Percentiles rank a stretch among this genome's conserved stretches.
Conservation (phyloP, 164 flowering plant species). For the Stephania cephalantha region DNA sequence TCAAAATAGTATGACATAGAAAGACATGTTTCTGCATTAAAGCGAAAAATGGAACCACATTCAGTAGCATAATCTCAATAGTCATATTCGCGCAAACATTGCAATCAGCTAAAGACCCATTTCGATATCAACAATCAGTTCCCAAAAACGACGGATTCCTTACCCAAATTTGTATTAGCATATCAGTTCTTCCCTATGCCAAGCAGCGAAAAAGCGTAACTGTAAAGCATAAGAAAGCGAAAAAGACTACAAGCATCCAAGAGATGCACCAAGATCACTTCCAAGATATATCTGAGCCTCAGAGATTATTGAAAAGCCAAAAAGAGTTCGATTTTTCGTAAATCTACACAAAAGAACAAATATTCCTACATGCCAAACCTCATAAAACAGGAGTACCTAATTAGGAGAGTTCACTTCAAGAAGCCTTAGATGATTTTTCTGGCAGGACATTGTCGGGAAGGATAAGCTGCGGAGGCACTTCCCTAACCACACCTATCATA, state of each 20-base stretch:
- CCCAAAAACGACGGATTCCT: background rate
- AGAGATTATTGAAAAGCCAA: constrained; percentile 35
- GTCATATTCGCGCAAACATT: background rate
- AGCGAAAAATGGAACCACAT: no score
- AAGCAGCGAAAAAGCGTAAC: background rate
- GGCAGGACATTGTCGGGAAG: constrained; percentile 68
- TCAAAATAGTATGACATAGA: no score
- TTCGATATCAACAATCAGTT: background rate
- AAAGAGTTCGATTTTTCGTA: constrained; percentile 15
- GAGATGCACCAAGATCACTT: constrained; percentile 10
- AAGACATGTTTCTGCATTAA: no score
- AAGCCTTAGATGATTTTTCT: constrained; percentile 42
- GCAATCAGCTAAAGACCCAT: background rate
- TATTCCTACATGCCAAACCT: constrained; percentile 16
- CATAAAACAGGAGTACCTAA: background rate
- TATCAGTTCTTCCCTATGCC: background rate
- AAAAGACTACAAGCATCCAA: background rate
- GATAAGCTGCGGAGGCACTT: constrained; percentile 64
- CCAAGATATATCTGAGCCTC: constrained; percentile 15
- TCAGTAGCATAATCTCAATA: background rate
- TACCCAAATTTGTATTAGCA: background rate
- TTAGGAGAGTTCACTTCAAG: constrained; percentile 17
- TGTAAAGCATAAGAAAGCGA: background rate
- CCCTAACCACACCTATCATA: constrained; percentile 72
- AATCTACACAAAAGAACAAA: constrained; percentile 22